Evolutionary conservation across 495 filamentous ascomycete genomes (phyloP).

Genomic region (Daldinia childiae): DNA sequence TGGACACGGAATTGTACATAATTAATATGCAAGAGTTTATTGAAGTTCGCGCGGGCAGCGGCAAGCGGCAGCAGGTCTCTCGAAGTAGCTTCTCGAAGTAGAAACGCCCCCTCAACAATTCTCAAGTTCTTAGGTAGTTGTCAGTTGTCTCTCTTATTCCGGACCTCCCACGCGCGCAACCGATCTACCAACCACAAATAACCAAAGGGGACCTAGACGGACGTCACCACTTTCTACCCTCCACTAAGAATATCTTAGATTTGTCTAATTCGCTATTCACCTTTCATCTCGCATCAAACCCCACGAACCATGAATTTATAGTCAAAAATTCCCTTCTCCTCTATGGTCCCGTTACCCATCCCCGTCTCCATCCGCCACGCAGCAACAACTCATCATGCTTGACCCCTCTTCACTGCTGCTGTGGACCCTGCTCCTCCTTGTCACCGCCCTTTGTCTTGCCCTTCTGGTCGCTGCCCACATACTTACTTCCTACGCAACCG

Average conservation of each 20-base stretch:
- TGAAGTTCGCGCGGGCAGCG: not conserved
- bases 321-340: conserved; percentile 18
- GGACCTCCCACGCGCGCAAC: not conserved
- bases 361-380: conserved; percentile 5
- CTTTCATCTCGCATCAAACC: conserved; percentile 1
- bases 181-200: conserved; percentile 11
- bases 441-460: conserved; percentile 60
- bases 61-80: not conserved
- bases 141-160: conserved; percentile 1
- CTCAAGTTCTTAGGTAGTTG: too few relatives aligned
- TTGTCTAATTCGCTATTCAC: conserved; percentile 27
- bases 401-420: conserved; percentile 51
- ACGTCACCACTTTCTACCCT: conserved; percentile 27
- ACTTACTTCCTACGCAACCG: conserved; percentile 53
- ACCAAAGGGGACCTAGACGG: conserved; percentile 2
- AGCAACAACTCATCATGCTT: conserved; percentile 46
- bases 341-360: conserved; percentile 26
- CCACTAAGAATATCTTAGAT: not conserved
- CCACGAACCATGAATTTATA: conserved; percentile 36
- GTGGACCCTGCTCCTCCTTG: conserved; percentile 56
- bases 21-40: not conserved
- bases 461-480: conserved; percentile 54
- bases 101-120: conserved; percentile 1
- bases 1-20: not conserved
- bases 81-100: not conserved